A percentile compares a stretch with the other conserved stretches of the same genome.
phyloP scores from a whole-genome alignment of 768 basidiomycete species.

The Boletus bicolor region DNA sequence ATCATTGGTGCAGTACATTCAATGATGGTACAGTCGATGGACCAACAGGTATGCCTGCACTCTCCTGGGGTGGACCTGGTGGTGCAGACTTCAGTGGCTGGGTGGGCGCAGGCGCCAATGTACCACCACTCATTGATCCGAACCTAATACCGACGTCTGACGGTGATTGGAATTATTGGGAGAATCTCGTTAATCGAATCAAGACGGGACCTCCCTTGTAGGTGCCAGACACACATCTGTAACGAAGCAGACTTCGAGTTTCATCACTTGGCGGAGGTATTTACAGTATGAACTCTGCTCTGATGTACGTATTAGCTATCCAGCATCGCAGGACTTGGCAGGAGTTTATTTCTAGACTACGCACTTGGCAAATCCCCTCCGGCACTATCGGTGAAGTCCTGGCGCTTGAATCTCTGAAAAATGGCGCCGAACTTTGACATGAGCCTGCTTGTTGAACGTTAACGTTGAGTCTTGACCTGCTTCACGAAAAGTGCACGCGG shows the following conservation, averaged over 20 bases:
- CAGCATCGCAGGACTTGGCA: neutral
- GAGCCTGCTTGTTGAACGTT: neutral
- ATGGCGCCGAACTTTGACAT: neutral
- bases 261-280: slow-evolving; percentile 5
- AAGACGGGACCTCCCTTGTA: slow-evolving; percentile 37
- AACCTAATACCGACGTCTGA: slow-evolving; percentile 50
- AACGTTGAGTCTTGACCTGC: neutral
- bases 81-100: slow-evolving; percentile 58
- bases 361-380: neutral
- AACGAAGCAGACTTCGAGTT: slow-evolving; percentile 10
- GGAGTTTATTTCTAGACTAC: neutral
- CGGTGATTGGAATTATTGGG: slow-evolving; percentile 81
- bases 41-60: slow-evolving; percentile 40
- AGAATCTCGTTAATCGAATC: slow-evolving; percentile 62
- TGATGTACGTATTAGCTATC: slow-evolving; percentile 10
- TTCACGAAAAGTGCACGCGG: neutral
- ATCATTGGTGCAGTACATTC: slow-evolving; percentile 84
- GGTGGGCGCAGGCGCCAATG: slow-evolving; percentile 43
- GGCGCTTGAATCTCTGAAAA: neutral
- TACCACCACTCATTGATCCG: slow-evolving; percentile 39
- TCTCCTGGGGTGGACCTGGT: slow-evolving; percentile 62
- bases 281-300: slow-evolving; percentile 2
- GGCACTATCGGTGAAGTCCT: neutral
- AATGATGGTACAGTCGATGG: slow-evolving; percentile 61
- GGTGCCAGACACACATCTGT: slow-evolving; percentile 4